Evolutionary conservation across 176 grass and related monocot species (phyloP).

Genomic region (Hyparrhenia diplandra): DNA sequence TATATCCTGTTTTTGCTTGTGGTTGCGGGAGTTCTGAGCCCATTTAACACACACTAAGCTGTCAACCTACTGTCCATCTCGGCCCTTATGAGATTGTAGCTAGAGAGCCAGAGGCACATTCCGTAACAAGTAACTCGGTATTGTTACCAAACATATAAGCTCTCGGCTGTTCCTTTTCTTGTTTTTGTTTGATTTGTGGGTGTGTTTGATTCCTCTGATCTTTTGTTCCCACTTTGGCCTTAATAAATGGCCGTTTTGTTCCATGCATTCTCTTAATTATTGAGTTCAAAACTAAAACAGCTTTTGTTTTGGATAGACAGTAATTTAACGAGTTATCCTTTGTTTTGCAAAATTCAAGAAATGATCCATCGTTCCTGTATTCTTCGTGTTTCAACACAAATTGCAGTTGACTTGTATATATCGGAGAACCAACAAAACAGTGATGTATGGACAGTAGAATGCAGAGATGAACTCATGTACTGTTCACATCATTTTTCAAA

Average conservation of each 20-base stretch:
- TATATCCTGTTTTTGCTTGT: neutral
- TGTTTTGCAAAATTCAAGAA: neutral
- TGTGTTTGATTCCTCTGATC: neutral
- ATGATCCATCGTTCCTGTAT: neutral
- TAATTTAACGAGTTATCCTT: neutral
- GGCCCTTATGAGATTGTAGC: slow-evolving; percentile 1
- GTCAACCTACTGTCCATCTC: neutral
- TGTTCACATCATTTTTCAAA: slow-evolving; percentile 20
- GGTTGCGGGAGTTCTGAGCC: neutral
- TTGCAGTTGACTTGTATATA: neutral
- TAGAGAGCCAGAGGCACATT: neutral
- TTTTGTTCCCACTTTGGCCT: neutral
- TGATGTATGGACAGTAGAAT: neutral
- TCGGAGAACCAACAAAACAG: neutral
- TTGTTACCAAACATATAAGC: neutral
- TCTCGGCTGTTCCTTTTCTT: neutral
- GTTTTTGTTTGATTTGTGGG: neutral
- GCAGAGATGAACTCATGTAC: neutral
- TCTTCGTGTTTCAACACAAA: neutral
- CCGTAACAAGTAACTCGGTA: neutral
- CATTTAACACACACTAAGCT: neutral
- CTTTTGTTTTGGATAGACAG: neutral
- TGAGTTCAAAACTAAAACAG: neutral
- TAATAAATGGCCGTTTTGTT: neutral
- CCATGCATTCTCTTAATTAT: neutral